A percentile compares a stretch with the other conserved stretches of the same genome.
These are phyloP conservation scores for Cantharellus cinnabarinus DNA, from an alignment of 768 basidiomycete species.

Conservation along the genomic window DNA sequence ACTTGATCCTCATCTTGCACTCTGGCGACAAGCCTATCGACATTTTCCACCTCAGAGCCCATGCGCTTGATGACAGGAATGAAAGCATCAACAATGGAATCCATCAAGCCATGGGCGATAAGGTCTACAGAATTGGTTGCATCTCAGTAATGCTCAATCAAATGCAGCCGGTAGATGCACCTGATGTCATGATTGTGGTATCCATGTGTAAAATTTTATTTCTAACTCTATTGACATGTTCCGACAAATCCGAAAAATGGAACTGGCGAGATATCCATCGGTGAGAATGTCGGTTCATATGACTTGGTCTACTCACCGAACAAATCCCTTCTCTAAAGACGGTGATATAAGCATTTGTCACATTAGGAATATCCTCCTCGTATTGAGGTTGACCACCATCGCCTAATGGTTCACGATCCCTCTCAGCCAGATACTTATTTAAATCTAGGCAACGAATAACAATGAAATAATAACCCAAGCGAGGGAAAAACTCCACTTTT, in stretches of 20 bases:
- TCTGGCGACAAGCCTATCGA: constrained; percentile 41
- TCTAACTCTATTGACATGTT: constrained; percentile 59
- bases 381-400: neutral
- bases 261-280: constrained; percentile 30
- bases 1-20: constrained; percentile 1
- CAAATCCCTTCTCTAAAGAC: constrained; percentile 80
- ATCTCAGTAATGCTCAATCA: neutral
- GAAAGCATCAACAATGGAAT: constrained; percentile 87
- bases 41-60: constrained; percentile 56
- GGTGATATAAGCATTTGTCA: constrained; percentile 44
- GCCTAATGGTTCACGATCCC: neutral
- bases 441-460: constrained; percentile 66
- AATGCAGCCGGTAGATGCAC: constrained; percentile 19
- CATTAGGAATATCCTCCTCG: neutral
- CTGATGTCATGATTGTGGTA: constrained; percentile 47
- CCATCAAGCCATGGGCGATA: constrained; percentile 83
- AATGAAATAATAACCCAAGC: constrained; percentile 81
- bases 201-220: constrained; percentile 44
- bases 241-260: constrained; percentile 77
- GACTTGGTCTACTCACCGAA: constrained; percentile 26
- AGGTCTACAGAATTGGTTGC: constrained; percentile 34
- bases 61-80: constrained; percentile 69
- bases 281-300: neutral
- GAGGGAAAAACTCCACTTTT: constrained; percentile 73
- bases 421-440: neutral